A percentile compares a stretch with the other conserved stretches of the same genome.
phyloP scores from a whole-genome alignment of 2,329 filamentous ascomycete species.

The Pseudogymnoascus sp. region DNA sequence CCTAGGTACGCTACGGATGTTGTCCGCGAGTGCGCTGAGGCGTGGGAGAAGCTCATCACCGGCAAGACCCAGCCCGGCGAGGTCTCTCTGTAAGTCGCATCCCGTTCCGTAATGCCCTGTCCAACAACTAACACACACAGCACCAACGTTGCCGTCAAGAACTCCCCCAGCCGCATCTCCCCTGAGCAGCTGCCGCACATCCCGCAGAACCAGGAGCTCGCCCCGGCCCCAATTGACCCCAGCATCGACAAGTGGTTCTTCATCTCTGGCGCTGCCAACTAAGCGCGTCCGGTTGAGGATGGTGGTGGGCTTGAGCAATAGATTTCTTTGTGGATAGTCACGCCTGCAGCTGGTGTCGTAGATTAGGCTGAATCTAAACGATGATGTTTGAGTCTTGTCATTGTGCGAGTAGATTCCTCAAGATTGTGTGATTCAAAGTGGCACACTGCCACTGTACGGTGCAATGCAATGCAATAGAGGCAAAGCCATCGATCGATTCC shows the following conservation, averaged over 20 bases:
- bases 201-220: conserved; percentile 69
- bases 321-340: conserved; percentile 3
- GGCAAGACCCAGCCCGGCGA: conserved; percentile 75
- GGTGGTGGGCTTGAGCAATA: neutral
- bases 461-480: neutral
- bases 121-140: conserved; percentile 38
- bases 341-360: conserved; percentile 2
- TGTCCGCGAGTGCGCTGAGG: conserved; percentile 89
- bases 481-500: neutral
- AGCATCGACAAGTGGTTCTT: conserved; percentile 99
- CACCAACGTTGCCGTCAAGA: conserved; percentile 68
- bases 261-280: conserved; percentile 91
- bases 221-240: conserved; percentile 81
- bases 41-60: conserved; percentile 92
- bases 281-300: conserved; percentile 28
- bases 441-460: neutral
- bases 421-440: neutral
- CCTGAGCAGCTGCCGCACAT: conserved; percentile 66
- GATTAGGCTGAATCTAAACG: neutral
- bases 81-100: conserved; percentile 65
- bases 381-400: neutral
- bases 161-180: conserved; percentile 66
- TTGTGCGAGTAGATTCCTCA: neutral
- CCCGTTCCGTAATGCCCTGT: neutral
- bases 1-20: conserved; percentile 87